Evolutionary conservation across 2,329 filamentous ascomycete species (phyloP).

Genomic region (Periglandula ipomoeae): DNA sequence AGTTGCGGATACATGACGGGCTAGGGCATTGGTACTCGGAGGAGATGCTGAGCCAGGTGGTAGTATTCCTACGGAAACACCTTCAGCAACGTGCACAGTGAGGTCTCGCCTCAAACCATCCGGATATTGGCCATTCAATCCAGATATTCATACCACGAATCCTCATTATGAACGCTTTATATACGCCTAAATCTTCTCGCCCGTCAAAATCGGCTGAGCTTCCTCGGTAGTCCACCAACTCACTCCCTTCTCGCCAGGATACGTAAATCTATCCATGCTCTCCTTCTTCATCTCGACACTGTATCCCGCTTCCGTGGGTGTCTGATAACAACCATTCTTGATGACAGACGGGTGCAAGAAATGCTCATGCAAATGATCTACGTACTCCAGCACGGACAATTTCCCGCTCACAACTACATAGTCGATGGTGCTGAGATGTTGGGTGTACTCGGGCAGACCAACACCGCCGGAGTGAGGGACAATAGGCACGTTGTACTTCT

Average conservation of each 20-base stretch:
- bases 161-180: too few relatives aligned
- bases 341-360: slow-evolving; percentile 76
- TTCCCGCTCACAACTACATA: slow-evolving; percentile 81
- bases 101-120: too few relatives aligned
- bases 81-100: too few relatives aligned
- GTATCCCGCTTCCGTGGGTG: slow-evolving; percentile 74
- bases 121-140: too few relatives aligned
- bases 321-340: slow-evolving; percentile 79
- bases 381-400: slow-evolving; percentile 77
- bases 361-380: slow-evolving; percentile 90
- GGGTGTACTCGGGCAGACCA: slow-evolving; percentile 86
- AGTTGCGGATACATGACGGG: slow-evolving; percentile 29
- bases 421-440: slow-evolving; percentile 87
- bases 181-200: slow-evolving; percentile 38
- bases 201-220: slow-evolving; percentile 65
- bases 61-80: slow-evolving; percentile 18
- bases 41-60: slow-evolving; percentile 30
- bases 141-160: too few relatives aligned
- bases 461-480: slow-evolving; percentile 87
- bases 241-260: slow-evolving; percentile 65
- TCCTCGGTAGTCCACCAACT: slow-evolving; percentile 82
- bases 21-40: slow-evolving; percentile 37
- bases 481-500: slow-evolving; percentile 69
- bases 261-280: slow-evolving; percentile 73
- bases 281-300: slow-evolving; percentile 89